These are phyloP conservation scores for Delonix regia DNA, from an alignment of 306 rosid genomes.

Conservation along the genomic window DNA sequence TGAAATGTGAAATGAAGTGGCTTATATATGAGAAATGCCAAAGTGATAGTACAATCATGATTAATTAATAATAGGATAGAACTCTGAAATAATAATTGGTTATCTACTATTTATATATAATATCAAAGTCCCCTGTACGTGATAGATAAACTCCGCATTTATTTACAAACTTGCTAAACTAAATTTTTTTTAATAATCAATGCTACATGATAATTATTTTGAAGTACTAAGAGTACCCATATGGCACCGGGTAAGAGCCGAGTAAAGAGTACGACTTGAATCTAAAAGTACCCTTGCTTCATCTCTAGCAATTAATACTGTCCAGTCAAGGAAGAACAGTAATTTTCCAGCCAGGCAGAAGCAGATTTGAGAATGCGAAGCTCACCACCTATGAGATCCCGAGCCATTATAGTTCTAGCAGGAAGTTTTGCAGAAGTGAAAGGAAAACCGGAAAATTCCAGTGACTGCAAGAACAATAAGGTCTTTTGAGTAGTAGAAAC, in stretches of 20 bases:
- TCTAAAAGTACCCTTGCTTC: neutral
- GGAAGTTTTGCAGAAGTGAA: constrained; percentile 29
- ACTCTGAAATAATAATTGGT: too few relatives aligned
- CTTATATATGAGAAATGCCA: too few relatives aligned
- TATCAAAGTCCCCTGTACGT: too few relatives aligned
- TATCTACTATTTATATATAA: too few relatives aligned
- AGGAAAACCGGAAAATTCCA: constrained; percentile 37
- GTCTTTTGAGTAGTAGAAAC: constrained; percentile 18
- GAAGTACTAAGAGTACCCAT: neutral
- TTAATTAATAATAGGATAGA: too few relatives aligned
- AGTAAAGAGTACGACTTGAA: too few relatives aligned
- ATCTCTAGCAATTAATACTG: neutral
- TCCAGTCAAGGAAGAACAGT: constrained; percentile 49
- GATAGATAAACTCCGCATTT: neutral
- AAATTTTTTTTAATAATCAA: neutral
- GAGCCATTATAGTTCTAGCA: constrained; percentile 61
- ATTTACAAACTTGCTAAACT: neutral
- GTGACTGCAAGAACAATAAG: constrained; percentile 45
- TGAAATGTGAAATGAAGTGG: too few relatives aligned
- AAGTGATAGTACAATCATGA: too few relatives aligned
- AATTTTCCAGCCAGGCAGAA: constrained; percentile 59
- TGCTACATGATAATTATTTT: neutral
- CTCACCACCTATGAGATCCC: constrained; percentile 65
- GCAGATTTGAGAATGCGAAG: constrained; percentile 70
- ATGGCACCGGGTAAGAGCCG: neutral